Percentiles rank a stretch among this genome's conserved stretches.
Evolutionary conservation across 2,329 filamentous ascomycete genomes (phyloP).

Genomic region (Davidsoniella virescens): DNA sequence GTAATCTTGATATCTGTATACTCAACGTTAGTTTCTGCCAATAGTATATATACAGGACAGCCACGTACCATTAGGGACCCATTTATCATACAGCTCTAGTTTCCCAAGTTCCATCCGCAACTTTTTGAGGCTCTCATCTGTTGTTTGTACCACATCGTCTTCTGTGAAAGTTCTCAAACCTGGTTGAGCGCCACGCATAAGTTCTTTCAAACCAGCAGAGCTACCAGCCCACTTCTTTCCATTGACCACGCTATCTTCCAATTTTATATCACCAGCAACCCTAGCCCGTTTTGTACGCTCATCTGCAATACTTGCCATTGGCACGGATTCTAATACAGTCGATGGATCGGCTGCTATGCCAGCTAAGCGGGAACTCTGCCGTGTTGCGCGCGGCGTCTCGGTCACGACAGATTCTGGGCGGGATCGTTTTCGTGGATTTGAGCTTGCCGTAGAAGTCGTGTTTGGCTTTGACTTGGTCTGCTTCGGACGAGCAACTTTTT

Average conservation of each 20-base stretch:
- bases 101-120: slow-evolving; percentile 62
- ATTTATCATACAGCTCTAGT: slow-evolving; percentile 67
- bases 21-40: neutral
- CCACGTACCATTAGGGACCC: slow-evolving; percentile 56
- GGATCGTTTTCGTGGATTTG: slow-evolving; percentile 13
- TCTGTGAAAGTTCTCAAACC: slow-evolving; percentile 73
- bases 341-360: slow-evolving; percentile 31
- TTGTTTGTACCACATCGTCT: slow-evolving; percentile 67
- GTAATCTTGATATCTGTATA: slow-evolving; percentile 70
- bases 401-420: slow-evolving; percentile 26
- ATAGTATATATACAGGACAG: neutral
- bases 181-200: slow-evolving; percentile 54
- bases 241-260: slow-evolving; percentile 64
- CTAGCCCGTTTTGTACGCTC: slow-evolving; percentile 41
- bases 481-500: slow-evolving; percentile 34
- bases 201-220: slow-evolving; percentile 43
- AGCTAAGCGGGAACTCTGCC: slow-evolving; percentile 42
- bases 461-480: slow-evolving; percentile 26
- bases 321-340: neutral
- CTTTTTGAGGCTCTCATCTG: slow-evolving; percentile 56
- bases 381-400: slow-evolving; percentile 32
- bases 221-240: slow-evolving; percentile 60
- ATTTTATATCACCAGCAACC: slow-evolving; percentile 42
- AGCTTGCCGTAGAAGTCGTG: slow-evolving; percentile 16
- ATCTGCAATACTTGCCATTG: slow-evolving; percentile 20